These are phyloP conservation scores for Aspergillus bertholletiae DNA, from an alignment of 495 filamentous ascomycete genomes.

Conservation along the genomic window DNA sequence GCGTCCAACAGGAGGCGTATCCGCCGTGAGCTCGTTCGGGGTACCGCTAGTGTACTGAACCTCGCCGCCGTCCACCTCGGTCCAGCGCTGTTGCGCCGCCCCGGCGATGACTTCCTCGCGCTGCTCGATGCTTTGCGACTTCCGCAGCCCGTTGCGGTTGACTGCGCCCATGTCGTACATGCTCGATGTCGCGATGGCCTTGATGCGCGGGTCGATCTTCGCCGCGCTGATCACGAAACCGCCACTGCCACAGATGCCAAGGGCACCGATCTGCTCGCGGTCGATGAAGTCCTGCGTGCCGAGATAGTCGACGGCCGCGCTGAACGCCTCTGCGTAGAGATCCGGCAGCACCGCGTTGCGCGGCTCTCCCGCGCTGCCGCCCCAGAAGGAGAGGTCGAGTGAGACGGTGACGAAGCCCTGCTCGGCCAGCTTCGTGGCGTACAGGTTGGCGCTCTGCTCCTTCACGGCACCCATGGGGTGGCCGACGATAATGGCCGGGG, in stretches of 20 bases:
- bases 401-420: constrained; percentile 35
- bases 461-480: constrained; percentile 39
- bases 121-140: constrained; percentile 13
- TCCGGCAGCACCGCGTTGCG: constrained; percentile 31
- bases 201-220: constrained; percentile 37
- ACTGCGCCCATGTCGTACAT: constrained; percentile 30
- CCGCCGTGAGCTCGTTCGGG: constrained; percentile 10
- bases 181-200: constrained; percentile 33
- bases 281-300: constrained; percentile 28
- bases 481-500: constrained; percentile 20
- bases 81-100: constrained; percentile 23
- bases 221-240: constrained; percentile 34
- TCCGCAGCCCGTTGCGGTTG: constrained; percentile 12
- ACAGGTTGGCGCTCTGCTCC: constrained; percentile 37
- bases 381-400: constrained; percentile 34
- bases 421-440: constrained; percentile 33
- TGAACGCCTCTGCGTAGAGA: constrained; percentile 35
- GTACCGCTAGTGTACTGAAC: constrained; percentile 16
- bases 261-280: constrained; percentile 30
- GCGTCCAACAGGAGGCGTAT: constrained; percentile 10
- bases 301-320: constrained; percentile 37
- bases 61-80: constrained; percentile 16
- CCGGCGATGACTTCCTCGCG: constrained; percentile 13
- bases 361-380: constrained; percentile 33
- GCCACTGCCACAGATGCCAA: constrained; percentile 41